Percentiles rank a stretch among this genome's conserved stretches.
These are phyloP conservation scores for Coix lacrymajobi DNA, from an alignment of 176 grass and related monocot genomes.

Conservation along the genomic window DNA sequence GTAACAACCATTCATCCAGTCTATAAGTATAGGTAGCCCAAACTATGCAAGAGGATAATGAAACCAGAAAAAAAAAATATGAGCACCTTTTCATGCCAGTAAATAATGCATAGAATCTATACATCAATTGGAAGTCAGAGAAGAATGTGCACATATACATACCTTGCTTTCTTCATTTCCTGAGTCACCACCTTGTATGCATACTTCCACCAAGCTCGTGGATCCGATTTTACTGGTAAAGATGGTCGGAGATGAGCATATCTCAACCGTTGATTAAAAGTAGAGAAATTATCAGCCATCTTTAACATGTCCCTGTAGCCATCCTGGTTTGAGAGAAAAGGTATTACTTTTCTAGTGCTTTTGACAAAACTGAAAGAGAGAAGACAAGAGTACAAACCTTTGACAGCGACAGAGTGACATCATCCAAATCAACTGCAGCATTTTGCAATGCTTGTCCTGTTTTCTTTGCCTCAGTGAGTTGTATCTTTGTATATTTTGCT, in stretches of 20 bases:
- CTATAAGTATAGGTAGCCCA: not conserved
- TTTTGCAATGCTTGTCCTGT: slow-evolving; percentile 88
- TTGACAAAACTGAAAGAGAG: not conserved
- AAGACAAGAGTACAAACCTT: slow-evolving; percentile 50
- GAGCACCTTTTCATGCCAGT: not conserved
- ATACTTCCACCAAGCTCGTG: slow-evolving; percentile 90
- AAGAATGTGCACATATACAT: slow-evolving; percentile 16
- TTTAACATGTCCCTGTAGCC: slow-evolving; percentile 93
- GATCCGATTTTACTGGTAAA: slow-evolving; percentile 69
- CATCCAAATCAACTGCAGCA: slow-evolving; percentile 84
- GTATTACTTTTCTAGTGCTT: not conserved
- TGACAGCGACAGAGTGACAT: slow-evolving; percentile 88
- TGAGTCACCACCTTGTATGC: slow-evolving; percentile 74
- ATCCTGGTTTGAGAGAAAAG: slow-evolving; percentile 51
- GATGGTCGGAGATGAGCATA: slow-evolving; percentile 90
- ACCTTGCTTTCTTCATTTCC: slow-evolving; percentile 93
- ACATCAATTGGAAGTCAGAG: slow-evolving; percentile 6
- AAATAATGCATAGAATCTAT: slow-evolving; percentile 7
- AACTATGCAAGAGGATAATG: slow-evolving; percentile 8
- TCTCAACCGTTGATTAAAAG: slow-evolving; percentile 87
- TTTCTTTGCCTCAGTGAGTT: slow-evolving; percentile 65
- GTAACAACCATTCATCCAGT: not conserved
- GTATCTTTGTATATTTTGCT: slow-evolving; percentile 86
- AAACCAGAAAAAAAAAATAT: slow-evolving; percentile 13
- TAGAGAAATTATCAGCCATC: slow-evolving; percentile 95